Evolutionary conservation across 257 asterid genomes (phyloP).

Genomic region (Nicotiana obtusifolia): DNA sequence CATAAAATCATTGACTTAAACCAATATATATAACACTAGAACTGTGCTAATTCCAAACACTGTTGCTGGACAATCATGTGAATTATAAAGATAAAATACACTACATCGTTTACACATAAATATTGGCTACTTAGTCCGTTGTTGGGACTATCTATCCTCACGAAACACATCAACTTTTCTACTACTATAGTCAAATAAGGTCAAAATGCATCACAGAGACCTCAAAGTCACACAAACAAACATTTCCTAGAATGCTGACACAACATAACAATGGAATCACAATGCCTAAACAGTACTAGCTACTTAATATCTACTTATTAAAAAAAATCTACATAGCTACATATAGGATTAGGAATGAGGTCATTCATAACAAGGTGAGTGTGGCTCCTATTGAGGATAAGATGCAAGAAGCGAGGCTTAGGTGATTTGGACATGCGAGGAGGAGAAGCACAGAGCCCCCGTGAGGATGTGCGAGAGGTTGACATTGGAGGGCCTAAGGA

Average conservation of each 20-base stretch:
- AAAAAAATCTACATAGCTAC: no score
- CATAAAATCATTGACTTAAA: constrained; percentile 11
- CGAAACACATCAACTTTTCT: background rate
- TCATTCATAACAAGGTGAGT: no score
- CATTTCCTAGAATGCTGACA: background rate
- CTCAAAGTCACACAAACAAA: background rate
- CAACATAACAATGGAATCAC: background rate
- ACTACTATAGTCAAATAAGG: background rate
- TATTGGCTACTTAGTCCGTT: background rate
- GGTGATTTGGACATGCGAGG: no score
- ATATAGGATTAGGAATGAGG: no score
- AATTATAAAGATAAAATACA: background rate
- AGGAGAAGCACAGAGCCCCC: no score
- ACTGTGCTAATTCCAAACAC: background rate
- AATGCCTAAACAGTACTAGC: background rate
- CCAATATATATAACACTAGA: background rate
- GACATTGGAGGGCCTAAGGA: no score
- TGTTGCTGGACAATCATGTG: background rate
- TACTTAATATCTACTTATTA: no score
- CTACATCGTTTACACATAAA: background rate
- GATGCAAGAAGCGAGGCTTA: no score
- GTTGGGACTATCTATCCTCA: background rate
- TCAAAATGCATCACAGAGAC: background rate
- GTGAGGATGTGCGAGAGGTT: no score
- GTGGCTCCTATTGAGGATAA: no score